phyloP scores from a whole-genome alignment of 2,329 filamentous ascomycete genomes.

The Sporothrix curviconia region DNA sequence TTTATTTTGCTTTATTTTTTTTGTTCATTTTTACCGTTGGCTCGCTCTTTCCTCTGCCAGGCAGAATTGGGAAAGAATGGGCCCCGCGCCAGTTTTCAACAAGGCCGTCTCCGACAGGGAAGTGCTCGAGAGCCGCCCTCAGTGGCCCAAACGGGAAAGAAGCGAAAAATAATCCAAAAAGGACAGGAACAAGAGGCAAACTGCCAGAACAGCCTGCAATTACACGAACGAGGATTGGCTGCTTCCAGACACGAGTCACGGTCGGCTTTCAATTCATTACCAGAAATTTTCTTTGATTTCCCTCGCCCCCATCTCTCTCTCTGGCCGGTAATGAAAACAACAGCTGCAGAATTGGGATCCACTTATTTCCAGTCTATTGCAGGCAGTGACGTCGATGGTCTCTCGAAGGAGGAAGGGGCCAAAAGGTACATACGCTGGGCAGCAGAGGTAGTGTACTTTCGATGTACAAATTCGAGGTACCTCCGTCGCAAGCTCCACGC shows the following conservation, averaged over 20 bases:
- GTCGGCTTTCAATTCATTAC: neutral
- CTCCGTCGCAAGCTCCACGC: too few relatives aligned
- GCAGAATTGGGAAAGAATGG: neutral
- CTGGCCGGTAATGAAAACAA: too few relatives aligned
- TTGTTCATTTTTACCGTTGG: too few relatives aligned
- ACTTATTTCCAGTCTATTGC: too few relatives aligned
- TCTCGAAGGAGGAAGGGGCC: neutral
- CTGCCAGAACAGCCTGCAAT: neutral
- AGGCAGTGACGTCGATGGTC: constrained; percentile 4
- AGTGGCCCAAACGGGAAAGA: neutral
- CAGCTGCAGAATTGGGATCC: too few relatives aligned
- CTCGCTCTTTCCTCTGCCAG: neutral
- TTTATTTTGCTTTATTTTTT: neutral
- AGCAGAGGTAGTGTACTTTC: neutral
- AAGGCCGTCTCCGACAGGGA: constrained; percentile 3
- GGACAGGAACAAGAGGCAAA: neutral
- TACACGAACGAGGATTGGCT: neutral
- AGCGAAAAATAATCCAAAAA: neutral
- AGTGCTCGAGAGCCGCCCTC: too few relatives aligned
- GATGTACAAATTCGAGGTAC: neutral
- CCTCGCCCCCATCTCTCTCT: too few relatives aligned
- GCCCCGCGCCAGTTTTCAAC: constrained; percentile 7
- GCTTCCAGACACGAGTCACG: neutral
- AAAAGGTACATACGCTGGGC: neutral
- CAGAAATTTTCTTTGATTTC: neutral